Evolutionary conservation across 768 basidiomycete genomes (phyloP), one percentile per base, ranked within the genome.

Genomic region (Lentinula lateritia): DNA sequence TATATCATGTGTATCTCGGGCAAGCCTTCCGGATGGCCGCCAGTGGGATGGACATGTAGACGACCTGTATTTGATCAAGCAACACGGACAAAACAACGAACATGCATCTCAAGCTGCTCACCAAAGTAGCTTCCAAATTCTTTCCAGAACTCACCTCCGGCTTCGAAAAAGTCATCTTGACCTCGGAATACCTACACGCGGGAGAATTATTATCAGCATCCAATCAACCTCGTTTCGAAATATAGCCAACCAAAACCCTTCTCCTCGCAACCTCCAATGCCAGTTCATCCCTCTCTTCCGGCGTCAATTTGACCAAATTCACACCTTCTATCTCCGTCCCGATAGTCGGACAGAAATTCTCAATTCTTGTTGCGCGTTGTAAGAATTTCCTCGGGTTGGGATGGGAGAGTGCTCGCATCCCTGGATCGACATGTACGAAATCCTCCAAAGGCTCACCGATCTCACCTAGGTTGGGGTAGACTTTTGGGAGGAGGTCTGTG

Each of bases 1-100:
- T 86, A 87, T 7, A 86, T 84, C 57, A 87, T 76, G 69, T 87
- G 86, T 53, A 87, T 69, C 64, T 86, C 76, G 1, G 83, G 83
- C 63, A 74, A 75, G 42, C 73, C 76, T 61, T 77, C 71, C 16
- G 86, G 86, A 63, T 84, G 80, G 0, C 81, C 83, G 5, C 80
- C 80, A 10, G 83, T 84, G 1, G 87, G 85, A 63, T 88, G 87
- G 59, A 84, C 76, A 67, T 86, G 87, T 18, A 85, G 72, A 52
- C 80, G 62, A 7, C 53, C 41, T 57, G 46, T 48, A 59, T 18
- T 52, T 32, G 38, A 20, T 39, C 61, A 20, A 58, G 0, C 12
- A 34, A 8, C 13, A 12, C 6, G 32, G 12, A 39, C 13, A 34
- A 34, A 28, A 23, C 3, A 13, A 39, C 20, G 42, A 41, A 10